Conservation (phyloP, 441 rosid species). For the Melastoma candidum region DNA sequence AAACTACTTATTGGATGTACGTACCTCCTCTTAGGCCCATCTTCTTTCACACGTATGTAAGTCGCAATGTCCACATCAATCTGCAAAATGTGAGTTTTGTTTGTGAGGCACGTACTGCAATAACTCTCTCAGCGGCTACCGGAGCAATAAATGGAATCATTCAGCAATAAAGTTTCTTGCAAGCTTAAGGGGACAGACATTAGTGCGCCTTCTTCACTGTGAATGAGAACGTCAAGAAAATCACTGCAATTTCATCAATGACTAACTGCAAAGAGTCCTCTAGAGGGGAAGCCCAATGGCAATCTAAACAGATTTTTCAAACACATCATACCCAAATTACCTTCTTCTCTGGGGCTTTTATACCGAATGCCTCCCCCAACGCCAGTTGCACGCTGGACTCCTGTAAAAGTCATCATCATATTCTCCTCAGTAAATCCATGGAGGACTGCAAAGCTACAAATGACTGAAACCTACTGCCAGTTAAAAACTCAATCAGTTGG, state of each 20-base stretch:
- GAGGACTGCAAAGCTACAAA: conserved; percentile 5
- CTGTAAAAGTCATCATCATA: conserved; percentile 17
- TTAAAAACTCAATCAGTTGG: not conserved
- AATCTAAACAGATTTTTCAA: no score
- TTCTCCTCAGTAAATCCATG: conserved; percentile 14
- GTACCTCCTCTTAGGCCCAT: conserved; percentile 84
- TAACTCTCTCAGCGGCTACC: no score
- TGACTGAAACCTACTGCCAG: not conserved
- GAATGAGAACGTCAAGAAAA: no score
- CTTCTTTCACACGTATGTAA: conserved; percentile 55
- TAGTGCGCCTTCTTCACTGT: no score
- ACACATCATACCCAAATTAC: conserved; percentile 21
- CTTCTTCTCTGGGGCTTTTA: conserved; percentile 83
- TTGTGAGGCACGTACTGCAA: no score
- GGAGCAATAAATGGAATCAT: no score
- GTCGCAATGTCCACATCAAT: conserved; percentile 86
- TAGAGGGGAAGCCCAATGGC: no score
- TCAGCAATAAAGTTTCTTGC: no score
- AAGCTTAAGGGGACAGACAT: no score
- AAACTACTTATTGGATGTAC: not conserved
- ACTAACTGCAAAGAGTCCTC: no score
- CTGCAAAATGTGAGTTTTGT: conserved; percentile 30
- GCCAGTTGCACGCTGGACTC: conserved; percentile 90
- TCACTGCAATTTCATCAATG: no score
- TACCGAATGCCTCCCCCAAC: conserved; percentile 92